Evolutionary conservation across 805 yeast genomes (phyloP).

Genomic region (Wickerhamiella allomyrinae): DNA sequence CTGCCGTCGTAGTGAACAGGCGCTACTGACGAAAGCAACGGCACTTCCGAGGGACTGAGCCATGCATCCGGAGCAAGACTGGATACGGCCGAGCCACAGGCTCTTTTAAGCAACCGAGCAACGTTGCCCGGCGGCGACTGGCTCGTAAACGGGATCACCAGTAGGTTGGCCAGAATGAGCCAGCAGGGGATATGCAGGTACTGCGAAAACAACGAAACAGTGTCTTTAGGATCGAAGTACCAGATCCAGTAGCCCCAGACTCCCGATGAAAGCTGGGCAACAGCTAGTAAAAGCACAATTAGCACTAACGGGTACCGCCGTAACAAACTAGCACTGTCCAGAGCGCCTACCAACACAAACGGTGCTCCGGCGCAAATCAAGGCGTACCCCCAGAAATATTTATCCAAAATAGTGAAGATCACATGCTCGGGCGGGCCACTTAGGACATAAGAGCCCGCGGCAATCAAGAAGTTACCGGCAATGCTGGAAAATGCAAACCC

Average conservation of each 20-base stretch:
- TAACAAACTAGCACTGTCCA: slow-evolving; percentile 5
- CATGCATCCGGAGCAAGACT: background rate
- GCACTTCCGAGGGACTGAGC: background rate
- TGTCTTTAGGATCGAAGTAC: slow-evolving; percentile 1
- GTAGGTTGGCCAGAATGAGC: background rate
- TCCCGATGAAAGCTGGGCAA: slow-evolving; percentile 6
- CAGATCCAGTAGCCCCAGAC: slow-evolving; percentile 3
- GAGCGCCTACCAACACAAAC: slow-evolving; percentile 8
- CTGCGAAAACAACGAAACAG: slow-evolving; percentile 2
- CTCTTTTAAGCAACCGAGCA: slow-evolving; percentile 4
- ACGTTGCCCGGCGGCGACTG: slow-evolving; percentile 5
- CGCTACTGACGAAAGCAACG: background rate
- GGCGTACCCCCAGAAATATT: slow-evolving; percentile 11
- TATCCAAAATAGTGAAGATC: slow-evolving; percentile 7
- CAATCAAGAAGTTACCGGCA: slow-evolving; percentile 11
- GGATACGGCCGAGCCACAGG: background rate
- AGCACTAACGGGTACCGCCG: slow-evolving; percentile 1
- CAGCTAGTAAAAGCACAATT: slow-evolving; percentile 1
- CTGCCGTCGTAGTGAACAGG: background rate
- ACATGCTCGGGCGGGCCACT: slow-evolving; percentile 9
- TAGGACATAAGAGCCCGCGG: slow-evolving; percentile 14
- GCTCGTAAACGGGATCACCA: slow-evolving; percentile 4
- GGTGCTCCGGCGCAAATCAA: slow-evolving; percentile 13
- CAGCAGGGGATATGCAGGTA: slow-evolving; percentile 4
- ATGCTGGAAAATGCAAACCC: slow-evolving; percentile 13